phyloP scores from a whole-genome alignment of 371 early-diverging fungal species.

The Rhizopus arrhizus region DNA sequence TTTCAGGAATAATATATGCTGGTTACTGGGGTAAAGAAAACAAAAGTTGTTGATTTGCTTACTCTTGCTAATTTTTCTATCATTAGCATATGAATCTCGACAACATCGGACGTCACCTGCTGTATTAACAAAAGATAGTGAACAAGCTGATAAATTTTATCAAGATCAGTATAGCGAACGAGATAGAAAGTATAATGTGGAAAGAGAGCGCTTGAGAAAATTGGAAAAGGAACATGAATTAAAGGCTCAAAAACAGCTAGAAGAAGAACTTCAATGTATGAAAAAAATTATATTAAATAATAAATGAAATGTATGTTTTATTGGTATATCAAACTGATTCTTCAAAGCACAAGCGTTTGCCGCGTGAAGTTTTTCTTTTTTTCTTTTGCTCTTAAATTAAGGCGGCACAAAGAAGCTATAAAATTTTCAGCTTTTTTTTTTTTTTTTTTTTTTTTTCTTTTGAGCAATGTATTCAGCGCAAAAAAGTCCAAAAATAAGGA shows the following conservation, averaged over 20 bases:
- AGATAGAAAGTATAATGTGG: slow-evolving; percentile 26
- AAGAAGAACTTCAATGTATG: slow-evolving; percentile 21
- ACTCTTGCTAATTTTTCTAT: neutral
- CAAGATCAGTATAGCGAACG: slow-evolving; percentile 46
- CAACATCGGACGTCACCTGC: slow-evolving; percentile 37
- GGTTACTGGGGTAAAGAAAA: slow-evolving; percentile 34
- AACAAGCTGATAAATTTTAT: slow-evolving; percentile 25
- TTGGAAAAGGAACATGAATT: slow-evolving; percentile 26
- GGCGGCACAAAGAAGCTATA: neutral
- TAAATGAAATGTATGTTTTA: neutral
- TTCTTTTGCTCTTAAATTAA: neutral
- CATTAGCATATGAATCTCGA: slow-evolving; percentile 38
- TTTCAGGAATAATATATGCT: slow-evolving; percentile 26
- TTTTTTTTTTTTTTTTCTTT: slow-evolving; percentile 4
- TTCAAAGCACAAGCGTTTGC: neutral
- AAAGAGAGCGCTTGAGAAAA: slow-evolving; percentile 17
- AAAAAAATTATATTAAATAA: slow-evolving; percentile 6
- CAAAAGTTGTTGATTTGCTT: neutral
- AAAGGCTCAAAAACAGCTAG: slow-evolving; percentile 11
- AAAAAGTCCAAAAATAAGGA: slow-evolving; percentile 8
- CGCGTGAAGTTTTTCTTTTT: neutral
- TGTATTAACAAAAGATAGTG: slow-evolving; percentile 2
- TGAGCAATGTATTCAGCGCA: slow-evolving; percentile 24
- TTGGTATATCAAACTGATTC: too few species aligned
- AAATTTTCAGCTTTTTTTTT: neutral